Evolutionary conservation across 2,329 filamentous ascomycete species (phyloP), one percentile per base, ranked within the genome.

Genomic region (Aspergillus novoparasiticus): DNA sequence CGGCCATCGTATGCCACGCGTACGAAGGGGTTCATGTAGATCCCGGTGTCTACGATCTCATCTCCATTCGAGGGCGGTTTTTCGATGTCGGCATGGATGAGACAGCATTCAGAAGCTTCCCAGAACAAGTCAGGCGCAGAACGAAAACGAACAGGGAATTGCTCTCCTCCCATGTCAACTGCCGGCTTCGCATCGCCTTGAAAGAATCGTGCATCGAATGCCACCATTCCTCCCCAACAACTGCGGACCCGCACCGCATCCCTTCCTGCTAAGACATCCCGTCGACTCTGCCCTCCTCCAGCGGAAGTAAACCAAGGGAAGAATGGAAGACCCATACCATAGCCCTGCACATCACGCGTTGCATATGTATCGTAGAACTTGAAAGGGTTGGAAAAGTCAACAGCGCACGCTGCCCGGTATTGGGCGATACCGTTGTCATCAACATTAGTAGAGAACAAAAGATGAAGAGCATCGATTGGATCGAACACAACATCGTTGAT

Each of bases 341-440:
- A 89, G 0, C 90, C 90, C 69, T 92, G 88, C 3, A 85, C 77
- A 72, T 93, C 91, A 23, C 90, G 83, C 32, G 88, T 89, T 2
- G 90, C 91, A 76, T 90, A 93, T 0, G 89, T 88, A 75, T 94
- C 91, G 75, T 94, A 93, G 72, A 90, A 91, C 66, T 90, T 89
- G 77, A 92, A 87, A 0, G 89, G 87, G 66, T 88, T 87, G 71
- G 89, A 87, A 71, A 90, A 93, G 78, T 94, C 91, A n/a, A 91
- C 82, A 1, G 89, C 89, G 71, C 91, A 93, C 2, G 89, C 89
- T 4, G 90, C 88, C 12, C 89, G 85, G 71, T 93, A 93, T 55
- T 82, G 79, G 0, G 85, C 71, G 26, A 77, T 75, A 12, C 88
- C 89, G 34, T 83, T 76, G 9, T 79, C 74, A 60, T 84, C 80